Conservation (phyloP, 2,329 filamentous ascomycete genomes). For the Xylaria digitata region DNA sequence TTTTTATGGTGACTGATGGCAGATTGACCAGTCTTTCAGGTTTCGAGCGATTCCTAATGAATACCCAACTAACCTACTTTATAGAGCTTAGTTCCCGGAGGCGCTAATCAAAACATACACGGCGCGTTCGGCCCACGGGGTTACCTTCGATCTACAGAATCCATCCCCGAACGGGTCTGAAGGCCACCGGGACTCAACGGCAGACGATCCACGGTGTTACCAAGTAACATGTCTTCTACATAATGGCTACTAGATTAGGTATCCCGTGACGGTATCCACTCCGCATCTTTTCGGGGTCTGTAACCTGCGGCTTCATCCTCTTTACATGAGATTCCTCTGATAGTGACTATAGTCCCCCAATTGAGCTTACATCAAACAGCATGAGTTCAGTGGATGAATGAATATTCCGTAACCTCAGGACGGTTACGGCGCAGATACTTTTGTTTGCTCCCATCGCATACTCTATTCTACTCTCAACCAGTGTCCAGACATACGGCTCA, state of each 20-base stretch:
- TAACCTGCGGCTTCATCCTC: not conserved
- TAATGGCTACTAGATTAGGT: no score
- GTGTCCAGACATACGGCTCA: no score
- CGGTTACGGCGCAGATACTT: no score
- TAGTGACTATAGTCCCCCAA: no score
- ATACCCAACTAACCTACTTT: not conserved
- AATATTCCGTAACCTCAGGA: no score
- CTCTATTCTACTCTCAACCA: no score
- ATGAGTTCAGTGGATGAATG: not conserved
- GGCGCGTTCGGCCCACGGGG: not conserved
- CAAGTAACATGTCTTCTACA: not conserved
- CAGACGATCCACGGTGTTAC: not conserved
- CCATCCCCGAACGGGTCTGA: not conserved
- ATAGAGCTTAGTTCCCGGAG: not conserved
- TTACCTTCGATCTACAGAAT: not conserved
- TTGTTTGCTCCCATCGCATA: no score
- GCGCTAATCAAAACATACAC: not conserved
- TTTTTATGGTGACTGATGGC: not conserved
- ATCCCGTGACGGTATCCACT: not conserved
- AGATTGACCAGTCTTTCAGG: not conserved
- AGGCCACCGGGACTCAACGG: not conserved
- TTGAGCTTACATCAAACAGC: not conserved
- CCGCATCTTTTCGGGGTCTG: not conserved
- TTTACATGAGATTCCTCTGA: not conserved
- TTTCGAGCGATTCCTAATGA: not conserved